phyloP scores from a whole-genome alignment of 768 basidiomycete species.

The Leucogyrophana mollusca region DNA sequence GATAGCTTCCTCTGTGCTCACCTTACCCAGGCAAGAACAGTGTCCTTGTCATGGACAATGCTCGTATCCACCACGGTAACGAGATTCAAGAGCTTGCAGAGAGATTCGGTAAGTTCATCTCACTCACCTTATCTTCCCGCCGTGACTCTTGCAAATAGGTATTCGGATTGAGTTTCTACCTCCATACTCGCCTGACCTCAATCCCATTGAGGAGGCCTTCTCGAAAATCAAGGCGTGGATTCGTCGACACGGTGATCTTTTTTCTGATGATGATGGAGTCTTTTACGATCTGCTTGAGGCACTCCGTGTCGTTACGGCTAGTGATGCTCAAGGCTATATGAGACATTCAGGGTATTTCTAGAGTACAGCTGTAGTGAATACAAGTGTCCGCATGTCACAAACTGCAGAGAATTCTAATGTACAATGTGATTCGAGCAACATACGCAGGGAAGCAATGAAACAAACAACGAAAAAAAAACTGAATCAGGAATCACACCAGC shows the following conservation, averaged over 20 bases:
- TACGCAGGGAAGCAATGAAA: not conserved
- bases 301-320: conserved; percentile 6
- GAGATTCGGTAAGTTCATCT: conserved; percentile 4
- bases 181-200: conserved; percentile 39
- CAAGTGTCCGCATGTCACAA: not conserved
- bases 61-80: conserved; percentile 14
- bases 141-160: conserved; percentile 14
- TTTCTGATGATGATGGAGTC: conserved; percentile 1
- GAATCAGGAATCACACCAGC: not conserved
- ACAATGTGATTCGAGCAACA: conserved; percentile 1
- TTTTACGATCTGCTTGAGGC: conserved; percentile 5
- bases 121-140: not conserved
- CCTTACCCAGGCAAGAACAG: conserved; percentile 13
- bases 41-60: conserved; percentile 19
- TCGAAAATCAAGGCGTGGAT: conserved; percentile 30
- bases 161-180: conserved; percentile 27
- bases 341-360: conserved; percentile 10
- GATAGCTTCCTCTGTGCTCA: conserved; percentile 9
- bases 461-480: not conserved
- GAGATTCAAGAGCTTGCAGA: conserved; percentile 10
- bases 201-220: conserved; percentile 41
- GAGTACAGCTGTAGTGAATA: not conserved
- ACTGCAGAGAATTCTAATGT: not conserved
- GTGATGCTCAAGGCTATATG: conserved; percentile 10
- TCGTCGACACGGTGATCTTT: conserved; percentile 7